Percentiles rank a stretch among this genome's conserved stretches.
Evolutionary conservation across 495 filamentous ascomycete species (phyloP).

Genomic region (Filosporella fistucella): DNA sequence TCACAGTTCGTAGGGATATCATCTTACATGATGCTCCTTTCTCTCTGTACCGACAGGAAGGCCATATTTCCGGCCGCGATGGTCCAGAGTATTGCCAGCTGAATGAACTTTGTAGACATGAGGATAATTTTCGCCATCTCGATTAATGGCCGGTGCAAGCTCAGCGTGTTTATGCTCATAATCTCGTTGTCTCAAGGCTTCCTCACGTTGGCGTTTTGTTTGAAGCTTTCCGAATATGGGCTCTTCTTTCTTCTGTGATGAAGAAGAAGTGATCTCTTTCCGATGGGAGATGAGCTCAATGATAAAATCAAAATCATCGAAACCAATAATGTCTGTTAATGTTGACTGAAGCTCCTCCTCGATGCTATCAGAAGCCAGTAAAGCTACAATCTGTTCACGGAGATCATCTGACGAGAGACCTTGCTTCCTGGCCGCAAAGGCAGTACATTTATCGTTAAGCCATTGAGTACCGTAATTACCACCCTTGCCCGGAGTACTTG

Average conservation of each 20-base stretch:
- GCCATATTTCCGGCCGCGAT: conserved; percentile 71
- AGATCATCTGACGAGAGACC: conserved; percentile 60
- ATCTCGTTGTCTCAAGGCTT: conserved; percentile 67
- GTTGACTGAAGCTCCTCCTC: conserved; percentile 86
- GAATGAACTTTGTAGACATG: conserved; percentile 84
- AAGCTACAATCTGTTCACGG: conserved; percentile 64
- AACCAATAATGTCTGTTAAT: conserved; percentile 88
- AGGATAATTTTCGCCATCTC: conserved; percentile 69
- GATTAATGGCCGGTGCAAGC: conserved; percentile 54
- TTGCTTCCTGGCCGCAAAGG: conserved; percentile 51
- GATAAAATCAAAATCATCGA: conserved; percentile 85
- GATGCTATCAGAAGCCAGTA: conserved; percentile 57
- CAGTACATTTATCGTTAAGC: conserved; percentile 60
- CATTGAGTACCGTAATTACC: conserved; percentile 45
- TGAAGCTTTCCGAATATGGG: conserved; percentile 50
- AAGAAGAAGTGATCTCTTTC: conserved; percentile 48
- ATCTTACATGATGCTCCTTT: conserved; percentile 52
- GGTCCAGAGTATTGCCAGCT: conserved; percentile 76
- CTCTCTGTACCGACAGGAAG: conserved; percentile 63
- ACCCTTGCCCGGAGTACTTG: conserved; percentile 18
- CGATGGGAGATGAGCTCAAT: conserved; percentile 76
- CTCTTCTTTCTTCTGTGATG: conserved; percentile 19
- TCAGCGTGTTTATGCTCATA: conserved; percentile 75
- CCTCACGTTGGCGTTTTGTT: conserved; percentile 72
- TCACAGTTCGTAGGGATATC: too few relatives aligned